Evolutionary conservation across 2,329 filamentous ascomycete genomes (phyloP).

Genomic region (Verticillium klebahnii): DNA sequence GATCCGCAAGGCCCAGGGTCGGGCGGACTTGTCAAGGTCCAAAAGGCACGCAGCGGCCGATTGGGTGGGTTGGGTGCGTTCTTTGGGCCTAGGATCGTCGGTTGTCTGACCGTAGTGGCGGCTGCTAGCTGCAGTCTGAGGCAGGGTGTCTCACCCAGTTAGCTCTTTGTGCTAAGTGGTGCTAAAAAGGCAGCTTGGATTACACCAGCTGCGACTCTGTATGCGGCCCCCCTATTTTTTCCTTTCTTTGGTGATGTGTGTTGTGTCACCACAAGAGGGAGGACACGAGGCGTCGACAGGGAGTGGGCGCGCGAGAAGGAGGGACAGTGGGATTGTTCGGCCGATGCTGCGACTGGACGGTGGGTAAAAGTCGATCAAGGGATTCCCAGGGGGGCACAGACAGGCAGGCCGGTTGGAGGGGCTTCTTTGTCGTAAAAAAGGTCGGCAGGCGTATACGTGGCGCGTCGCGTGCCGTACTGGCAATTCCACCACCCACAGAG

Average conservation of each 20-base stretch:
- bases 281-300: neutral
- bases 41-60: neutral
- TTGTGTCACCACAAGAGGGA: neutral
- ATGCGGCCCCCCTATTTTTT: neutral
- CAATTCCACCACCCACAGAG: neutral
- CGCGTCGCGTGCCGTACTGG: neutral
- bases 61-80: neutral
- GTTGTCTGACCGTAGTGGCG: neutral
- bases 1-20: neutral
- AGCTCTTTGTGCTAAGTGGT: neutral
- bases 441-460: too few species aligned
- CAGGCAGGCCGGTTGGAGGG: neutral
- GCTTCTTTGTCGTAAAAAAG: neutral
- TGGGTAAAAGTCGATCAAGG: neutral
- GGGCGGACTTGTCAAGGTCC: neutral
- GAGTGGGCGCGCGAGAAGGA: neutral
- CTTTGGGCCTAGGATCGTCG: neutral
- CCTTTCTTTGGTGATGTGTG: neutral
- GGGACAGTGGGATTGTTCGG: neutral
- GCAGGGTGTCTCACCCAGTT: neutral
- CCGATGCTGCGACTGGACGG: neutral
- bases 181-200: neutral
- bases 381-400: neutral
- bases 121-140: neutral
- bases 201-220: neutral